phyloP scores from a whole-genome alignment of 140 eudicot species.

The Bidens hawaiensis region DNA sequence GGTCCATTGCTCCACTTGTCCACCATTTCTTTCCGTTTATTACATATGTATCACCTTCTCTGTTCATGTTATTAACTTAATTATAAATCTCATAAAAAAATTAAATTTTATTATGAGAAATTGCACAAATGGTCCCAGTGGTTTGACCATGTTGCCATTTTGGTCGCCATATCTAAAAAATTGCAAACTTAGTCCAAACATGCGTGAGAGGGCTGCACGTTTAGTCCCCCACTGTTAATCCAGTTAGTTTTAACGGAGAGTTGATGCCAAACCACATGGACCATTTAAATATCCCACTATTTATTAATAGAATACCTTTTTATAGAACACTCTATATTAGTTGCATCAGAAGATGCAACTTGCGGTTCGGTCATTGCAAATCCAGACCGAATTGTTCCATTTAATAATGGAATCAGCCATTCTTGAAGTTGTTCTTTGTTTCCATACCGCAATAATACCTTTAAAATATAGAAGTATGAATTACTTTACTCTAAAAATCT shows the following conservation, averaged over 20 bases:
- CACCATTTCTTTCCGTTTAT: conserved; percentile 96
- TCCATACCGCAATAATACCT: conserved; percentile 94
- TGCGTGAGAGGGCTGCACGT: no score
- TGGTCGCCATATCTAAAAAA: no score
- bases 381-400: conserved; percentile 93
- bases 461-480: no score
- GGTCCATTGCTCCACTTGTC: conserved; percentile 99
- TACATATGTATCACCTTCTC: conserved; percentile 77
- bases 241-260: no score
- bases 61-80: conserved; percentile 28
- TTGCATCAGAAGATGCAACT: conserved; percentile 99
- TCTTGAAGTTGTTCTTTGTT: conserved; percentile 75
- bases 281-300: background rate
- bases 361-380: conserved; percentile 99
- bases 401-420: conserved; percentile 96
- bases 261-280: no score
- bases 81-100: no score
- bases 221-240: no score
- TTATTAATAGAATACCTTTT: conserved; percentile 39
- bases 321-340: conserved; percentile 93
- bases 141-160: no score
- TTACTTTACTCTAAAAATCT: background rate
- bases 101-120: no score
- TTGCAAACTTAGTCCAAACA: no score
- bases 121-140: no score